Conservation (phyloP, 75 land plant genomes). For the Cryptomeria japonica region DNA sequence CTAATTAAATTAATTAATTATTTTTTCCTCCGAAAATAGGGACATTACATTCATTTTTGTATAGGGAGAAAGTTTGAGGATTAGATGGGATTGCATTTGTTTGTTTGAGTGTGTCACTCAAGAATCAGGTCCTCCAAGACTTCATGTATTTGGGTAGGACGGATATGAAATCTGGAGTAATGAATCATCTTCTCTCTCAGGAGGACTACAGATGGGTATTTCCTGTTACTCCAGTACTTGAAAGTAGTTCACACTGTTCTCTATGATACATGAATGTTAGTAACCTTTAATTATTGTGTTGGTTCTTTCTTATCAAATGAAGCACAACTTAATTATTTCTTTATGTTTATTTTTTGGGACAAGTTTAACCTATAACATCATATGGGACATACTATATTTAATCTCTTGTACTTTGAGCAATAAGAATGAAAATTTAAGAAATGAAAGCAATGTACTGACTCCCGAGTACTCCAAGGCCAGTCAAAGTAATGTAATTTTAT, state of each 20-base stretch:
- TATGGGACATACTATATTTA: background rate
- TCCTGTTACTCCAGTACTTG: background rate
- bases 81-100: background rate
- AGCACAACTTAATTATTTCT: background rate
- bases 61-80: background rate
- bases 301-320: background rate
- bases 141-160: background rate
- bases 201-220: background rate
- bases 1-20: too few relatives aligned
- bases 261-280: background rate
- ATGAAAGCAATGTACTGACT: background rate
- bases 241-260: background rate
- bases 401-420: background rate
- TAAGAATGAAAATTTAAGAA: background rate
- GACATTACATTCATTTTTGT: too few relatives aligned
- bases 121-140: background rate
- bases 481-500: background rate
- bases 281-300: background rate
- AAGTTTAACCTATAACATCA: background rate
- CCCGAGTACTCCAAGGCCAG: background rate
- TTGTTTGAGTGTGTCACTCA: background rate
- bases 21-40: too few relatives aligned
- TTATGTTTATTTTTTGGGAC: background rate
- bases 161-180: background rate
- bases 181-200: background rate